Conservation (phyloP, 176 grass and related monocot species). For the Otatea glauca region DNA sequence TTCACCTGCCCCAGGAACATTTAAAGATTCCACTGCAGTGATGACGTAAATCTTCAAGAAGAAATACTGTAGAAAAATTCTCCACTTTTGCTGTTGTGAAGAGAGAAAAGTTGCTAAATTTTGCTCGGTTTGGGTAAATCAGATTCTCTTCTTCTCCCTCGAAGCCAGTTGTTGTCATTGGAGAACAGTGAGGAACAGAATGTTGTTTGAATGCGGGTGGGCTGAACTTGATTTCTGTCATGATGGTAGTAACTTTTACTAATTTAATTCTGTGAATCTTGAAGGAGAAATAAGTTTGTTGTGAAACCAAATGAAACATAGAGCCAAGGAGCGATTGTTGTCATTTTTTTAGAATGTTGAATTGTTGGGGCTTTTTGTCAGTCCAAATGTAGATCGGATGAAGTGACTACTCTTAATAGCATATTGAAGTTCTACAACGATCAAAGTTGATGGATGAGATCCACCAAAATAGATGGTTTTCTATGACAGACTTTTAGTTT, state of each 20-base stretch:
- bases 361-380: not conserved
- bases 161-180: not conserved
- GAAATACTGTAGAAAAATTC: not conserved
- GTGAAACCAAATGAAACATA: not conserved
- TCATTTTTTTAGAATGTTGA: constrained; percentile 16
- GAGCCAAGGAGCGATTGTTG: not conserved
- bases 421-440: constrained; percentile 9
- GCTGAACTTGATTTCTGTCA: not conserved
- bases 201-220: not conserved
- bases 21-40: not conserved
- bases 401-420: not conserved
- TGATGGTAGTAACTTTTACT: not conserved
- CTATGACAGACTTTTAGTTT: not conserved
- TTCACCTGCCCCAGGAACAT: not conserved
- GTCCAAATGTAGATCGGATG: not conserved
- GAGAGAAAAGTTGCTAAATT: not conserved
- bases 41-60: not conserved
- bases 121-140: not conserved
- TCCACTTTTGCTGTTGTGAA: not conserved
- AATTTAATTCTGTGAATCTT: constrained; percentile 3
- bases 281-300: not conserved
- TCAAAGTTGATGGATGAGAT: constrained; percentile 5
- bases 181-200: constrained; percentile 3
- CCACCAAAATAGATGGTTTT: not conserved
- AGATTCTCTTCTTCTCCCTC: not conserved